A percentile compares a stretch with the other conserved stretches of the same genome.
Conservation (phyloP, 768 basidiomycete species). For the Leccinum sublutescens region DNA sequence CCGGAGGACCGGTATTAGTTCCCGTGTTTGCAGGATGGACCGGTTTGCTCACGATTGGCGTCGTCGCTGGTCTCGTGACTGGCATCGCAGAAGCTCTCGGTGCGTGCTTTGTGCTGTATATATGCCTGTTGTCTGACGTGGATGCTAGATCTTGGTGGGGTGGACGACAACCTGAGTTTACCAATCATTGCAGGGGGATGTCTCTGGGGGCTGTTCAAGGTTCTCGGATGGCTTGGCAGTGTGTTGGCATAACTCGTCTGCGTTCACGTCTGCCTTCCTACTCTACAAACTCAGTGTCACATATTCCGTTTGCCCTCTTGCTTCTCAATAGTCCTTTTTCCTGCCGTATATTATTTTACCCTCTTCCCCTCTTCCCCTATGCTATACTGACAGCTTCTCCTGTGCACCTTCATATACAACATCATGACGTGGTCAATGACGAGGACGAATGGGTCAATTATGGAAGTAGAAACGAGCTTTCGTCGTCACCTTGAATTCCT, state of each 20-base stretch:
- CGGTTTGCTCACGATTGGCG: conserved; percentile 55
- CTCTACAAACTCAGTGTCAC: background rate
- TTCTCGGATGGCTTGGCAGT: conserved; percentile 35
- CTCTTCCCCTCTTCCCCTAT: background rate
- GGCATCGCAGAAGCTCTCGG: conserved; percentile 90
- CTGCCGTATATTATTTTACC: background rate
- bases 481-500: background rate
- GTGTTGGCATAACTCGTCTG: conserved; percentile 13
- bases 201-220: conserved; percentile 54
- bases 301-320: background rate
- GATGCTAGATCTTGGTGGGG: conserved; percentile 66
- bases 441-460: background rate
- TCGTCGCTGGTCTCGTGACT: conserved; percentile 73
- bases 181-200: conserved; percentile 84
- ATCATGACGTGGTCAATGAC: background rate
- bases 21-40: conserved; percentile 28
- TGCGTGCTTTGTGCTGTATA: conserved; percentile 37
- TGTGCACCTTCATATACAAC: background rate
- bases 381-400: background rate
- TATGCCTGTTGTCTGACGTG: conserved; percentile 5
- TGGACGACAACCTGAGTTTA: conserved; percentile 89
- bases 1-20: background rate
- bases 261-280: background rate
- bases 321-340: background rate
- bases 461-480: background rate